Evolutionary conservation across 2,329 filamentous ascomycete species (phyloP).

Genomic region (Tolypocladium sp.): DNA sequence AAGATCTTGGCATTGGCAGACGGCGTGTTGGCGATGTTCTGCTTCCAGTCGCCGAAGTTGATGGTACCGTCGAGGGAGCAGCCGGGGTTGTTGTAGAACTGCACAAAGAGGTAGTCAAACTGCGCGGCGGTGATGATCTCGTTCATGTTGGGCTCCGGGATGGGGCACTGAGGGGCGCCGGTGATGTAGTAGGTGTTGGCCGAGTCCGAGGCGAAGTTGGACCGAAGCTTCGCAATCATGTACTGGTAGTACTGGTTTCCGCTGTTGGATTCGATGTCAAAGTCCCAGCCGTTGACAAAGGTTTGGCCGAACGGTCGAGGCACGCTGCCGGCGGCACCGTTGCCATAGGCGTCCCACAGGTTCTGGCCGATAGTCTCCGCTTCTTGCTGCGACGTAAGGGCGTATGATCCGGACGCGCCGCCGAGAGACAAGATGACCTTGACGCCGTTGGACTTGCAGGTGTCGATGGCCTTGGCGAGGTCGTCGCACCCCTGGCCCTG

Average conservation of each 20-base stretch:
- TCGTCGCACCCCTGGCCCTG: slow-evolving; percentile 18
- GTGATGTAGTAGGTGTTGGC: slow-evolving; percentile 30
- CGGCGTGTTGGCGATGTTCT: slow-evolving; percentile 14
- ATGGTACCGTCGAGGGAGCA: slow-evolving; percentile 20
- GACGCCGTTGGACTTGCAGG: slow-evolving; percentile 11
- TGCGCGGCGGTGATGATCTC: slow-evolving; percentile 23
- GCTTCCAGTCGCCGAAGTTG: slow-evolving; percentile 16
- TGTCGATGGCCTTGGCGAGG: slow-evolving; percentile 10
- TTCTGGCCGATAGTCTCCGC: slow-evolving; percentile 12
- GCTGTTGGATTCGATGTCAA: slow-evolving; percentile 11
- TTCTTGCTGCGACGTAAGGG: slow-evolving; percentile 7
- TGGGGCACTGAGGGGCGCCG: slow-evolving; percentile 33
- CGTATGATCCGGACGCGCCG: slow-evolving; percentile 10
- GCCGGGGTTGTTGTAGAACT: slow-evolving; percentile 38
- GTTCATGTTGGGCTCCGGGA: slow-evolving; percentile 26
- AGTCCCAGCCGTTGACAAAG: slow-evolving; percentile 12
- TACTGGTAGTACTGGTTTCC: slow-evolving; percentile 11
- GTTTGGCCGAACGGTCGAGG: slow-evolving; percentile 9
- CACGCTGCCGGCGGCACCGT: slow-evolving; percentile 1
- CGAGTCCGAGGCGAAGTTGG: slow-evolving; percentile 9
- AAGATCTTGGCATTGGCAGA: slow-evolving; percentile 17
- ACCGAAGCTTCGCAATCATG: slow-evolving; percentile 10
- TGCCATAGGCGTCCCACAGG: slow-evolving; percentile 13
- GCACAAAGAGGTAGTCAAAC: slow-evolving; percentile 29
- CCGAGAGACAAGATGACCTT: slow-evolving; percentile 10